Evolutionary conservation across 2,329 filamentous ascomycete species (phyloP), one percentile per base, ranked within the genome.

Genomic region (Stagonosporopsis vannaccii): DNA sequence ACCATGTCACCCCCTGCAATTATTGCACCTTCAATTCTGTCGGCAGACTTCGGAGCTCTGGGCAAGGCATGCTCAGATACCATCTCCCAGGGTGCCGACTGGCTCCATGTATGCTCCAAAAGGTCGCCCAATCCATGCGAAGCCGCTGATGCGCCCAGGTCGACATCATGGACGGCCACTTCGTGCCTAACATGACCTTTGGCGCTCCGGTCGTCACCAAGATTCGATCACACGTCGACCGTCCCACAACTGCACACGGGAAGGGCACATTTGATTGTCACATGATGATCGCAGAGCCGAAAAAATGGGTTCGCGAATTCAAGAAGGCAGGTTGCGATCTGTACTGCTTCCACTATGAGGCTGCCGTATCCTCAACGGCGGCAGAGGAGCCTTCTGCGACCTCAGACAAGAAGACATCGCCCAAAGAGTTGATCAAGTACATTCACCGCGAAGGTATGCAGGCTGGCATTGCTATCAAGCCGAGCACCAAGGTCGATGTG

Each of bases 271-370:
- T 99, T 76, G 95, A 99, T 79, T 99, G 95, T 84, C 95, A 99
- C 80, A 98, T 99, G 95, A 99, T 99, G 95, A 96, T 99, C 74
- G 88, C 92, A 70, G 94, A 99, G 93, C 95, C 95, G 66, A 96
- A 98, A 83, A 93, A 92, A 84, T 99, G 95, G 95, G 93, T 97
- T 69, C 91, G 90, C 73, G 91, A 96, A 60, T 98, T 99, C 82
- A 87, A 95, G 77, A 88, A 90, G 49, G 95, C 92, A 58, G 95
- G 95, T 50, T 97, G 93, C 79, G 92, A 99, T 77, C 84, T 99
- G n/a, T 99, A 99, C 83, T 98, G 95, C 83, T 99, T 99, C 83
- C 95, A 99, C 83, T 98, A 98, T 79, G 95, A 99, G 80, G 95
- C 95, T 23, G 95, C 95, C 62, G 85, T 95, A 44, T 79, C 81